Evolutionary conservation across 164 flowering plant genomes (phyloP).

Genomic region (Platanus orientalis): DNA sequence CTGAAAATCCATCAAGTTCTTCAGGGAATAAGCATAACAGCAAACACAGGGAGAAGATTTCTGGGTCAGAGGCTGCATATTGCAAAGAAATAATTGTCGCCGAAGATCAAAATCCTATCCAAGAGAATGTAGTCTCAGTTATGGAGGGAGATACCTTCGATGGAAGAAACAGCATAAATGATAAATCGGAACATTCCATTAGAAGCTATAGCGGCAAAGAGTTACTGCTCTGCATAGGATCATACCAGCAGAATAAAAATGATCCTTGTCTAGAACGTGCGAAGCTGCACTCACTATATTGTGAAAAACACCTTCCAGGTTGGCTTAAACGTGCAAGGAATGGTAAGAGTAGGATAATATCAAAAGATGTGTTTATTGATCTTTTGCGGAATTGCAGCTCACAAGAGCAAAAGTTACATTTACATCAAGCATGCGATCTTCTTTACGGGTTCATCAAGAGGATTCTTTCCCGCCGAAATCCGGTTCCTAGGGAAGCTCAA

Average conservation of each 20-base stretch:
- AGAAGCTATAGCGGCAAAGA: slow-evolving; percentile 22
- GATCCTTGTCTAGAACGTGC: slow-evolving; percentile 59
- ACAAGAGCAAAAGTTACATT: slow-evolving; percentile 49
- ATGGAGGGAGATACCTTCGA: slow-evolving; percentile 22
- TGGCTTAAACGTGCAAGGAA: slow-evolving; percentile 97
- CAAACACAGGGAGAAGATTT: slow-evolving; percentile 40
- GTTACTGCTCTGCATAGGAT: slow-evolving; percentile 52
- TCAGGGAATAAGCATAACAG: slow-evolving; percentile 48
- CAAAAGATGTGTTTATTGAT: slow-evolving; percentile 77
- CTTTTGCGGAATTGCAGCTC: slow-evolving; percentile 58
- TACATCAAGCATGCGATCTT: slow-evolving; percentile 89
- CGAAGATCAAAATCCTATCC: slow-evolving; percentile 33
- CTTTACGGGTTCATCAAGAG: slow-evolving; percentile 73
- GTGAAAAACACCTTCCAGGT: slow-evolving; percentile 86
- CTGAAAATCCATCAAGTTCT: slow-evolving; percentile 18
- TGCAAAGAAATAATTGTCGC: slow-evolving; percentile 45
- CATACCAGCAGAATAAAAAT: slow-evolving; percentile 25
- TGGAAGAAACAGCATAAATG: slow-evolving; percentile 23
- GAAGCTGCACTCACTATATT: slow-evolving; percentile 64
- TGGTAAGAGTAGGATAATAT: slow-evolving; percentile 80
- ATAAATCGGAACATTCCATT: slow-evolving; percentile 26
- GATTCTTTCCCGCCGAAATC: slow-evolving; percentile 59
- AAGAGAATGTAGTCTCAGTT: slow-evolving; percentile 30
- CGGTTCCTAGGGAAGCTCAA: slow-evolving; percentile 75
- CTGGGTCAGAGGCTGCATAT: slow-evolving; percentile 22